Conservation (phyloP, 116 monocot species). For the Trichopus zeylanicus region DNA sequence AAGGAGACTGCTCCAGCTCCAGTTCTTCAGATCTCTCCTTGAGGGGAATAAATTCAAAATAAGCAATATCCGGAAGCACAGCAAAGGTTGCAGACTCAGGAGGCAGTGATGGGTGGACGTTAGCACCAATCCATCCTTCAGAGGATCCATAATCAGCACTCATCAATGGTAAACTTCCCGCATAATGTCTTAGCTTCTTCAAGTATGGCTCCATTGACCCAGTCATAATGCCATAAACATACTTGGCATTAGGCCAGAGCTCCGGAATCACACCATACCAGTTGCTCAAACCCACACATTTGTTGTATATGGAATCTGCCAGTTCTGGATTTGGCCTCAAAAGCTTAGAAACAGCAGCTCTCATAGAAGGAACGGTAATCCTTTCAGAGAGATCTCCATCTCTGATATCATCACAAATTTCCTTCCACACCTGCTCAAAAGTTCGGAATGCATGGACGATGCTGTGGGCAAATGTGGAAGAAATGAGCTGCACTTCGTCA, state of each 20-base stretch:
- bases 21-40: slow-evolving; percentile 24
- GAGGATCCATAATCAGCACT: slow-evolving; percentile 77
- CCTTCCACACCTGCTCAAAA: slow-evolving; percentile 60
- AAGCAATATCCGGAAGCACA: slow-evolving; percentile 78
- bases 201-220: slow-evolving; percentile 87
- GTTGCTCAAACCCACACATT: slow-evolving; percentile 36
- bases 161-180: slow-evolving; percentile 55
- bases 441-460: slow-evolving; percentile 65
- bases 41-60: slow-evolving; percentile 90
- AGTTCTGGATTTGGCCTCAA: slow-evolving; percentile 45
- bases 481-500: slow-evolving; percentile 49
- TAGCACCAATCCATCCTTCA: slow-evolving; percentile 78
- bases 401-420: slow-evolving; percentile 57
- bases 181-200: slow-evolving; percentile 71
- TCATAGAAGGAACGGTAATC: slow-evolving; percentile 54
- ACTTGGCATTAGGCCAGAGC: slow-evolving; percentile 79
- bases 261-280: slow-evolving; percentile 78
- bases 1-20: slow-evolving; percentile 5
- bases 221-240: slow-evolving; percentile 74
- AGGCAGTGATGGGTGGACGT: slow-evolving; percentile 38
- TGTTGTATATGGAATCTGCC: slow-evolving; percentile 42
- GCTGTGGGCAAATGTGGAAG: slow-evolving; percentile 68
- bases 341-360: slow-evolving; percentile 45
- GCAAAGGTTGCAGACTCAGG: slow-evolving; percentile 55
- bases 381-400: slow-evolving; percentile 51